phyloP scores from a whole-genome alignment of 495 filamentous ascomycete species.

The Penicillium malachiteum region DNA sequence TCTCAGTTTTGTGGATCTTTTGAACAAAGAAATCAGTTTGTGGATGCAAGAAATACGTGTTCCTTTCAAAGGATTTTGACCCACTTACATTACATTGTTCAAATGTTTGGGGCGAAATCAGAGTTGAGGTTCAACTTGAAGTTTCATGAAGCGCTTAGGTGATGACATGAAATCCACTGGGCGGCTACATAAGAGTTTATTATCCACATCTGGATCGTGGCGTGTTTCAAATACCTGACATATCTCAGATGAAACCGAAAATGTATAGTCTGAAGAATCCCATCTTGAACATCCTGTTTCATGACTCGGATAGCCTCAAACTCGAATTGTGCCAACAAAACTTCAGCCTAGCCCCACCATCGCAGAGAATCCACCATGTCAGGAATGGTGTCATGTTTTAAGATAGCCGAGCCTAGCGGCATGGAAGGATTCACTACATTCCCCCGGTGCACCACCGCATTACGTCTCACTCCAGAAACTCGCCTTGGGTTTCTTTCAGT shows the following conservation, averaged over 20 bases:
- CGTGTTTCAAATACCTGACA: neutral
- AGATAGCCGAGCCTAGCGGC: no score
- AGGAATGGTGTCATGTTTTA: no score
- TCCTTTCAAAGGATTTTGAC: no score
- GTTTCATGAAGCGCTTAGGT: slow-evolving; percentile 3
- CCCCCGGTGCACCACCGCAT: neutral
- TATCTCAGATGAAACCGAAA: neutral
- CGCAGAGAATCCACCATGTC: no score
- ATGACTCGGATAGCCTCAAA: no score
- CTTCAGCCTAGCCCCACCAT: no score
- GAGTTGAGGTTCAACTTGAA: neutral
- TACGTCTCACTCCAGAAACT: slow-evolving; percentile 13
- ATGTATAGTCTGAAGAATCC: neutral
- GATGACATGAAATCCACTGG: neutral
- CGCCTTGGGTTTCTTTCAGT: slow-evolving; percentile 13
- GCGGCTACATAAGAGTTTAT: slow-evolving; percentile 3
- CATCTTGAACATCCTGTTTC: no score
- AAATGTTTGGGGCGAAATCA: neutral
- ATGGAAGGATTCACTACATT: neutral
- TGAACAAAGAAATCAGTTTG: no score
- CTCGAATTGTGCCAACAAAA: no score
- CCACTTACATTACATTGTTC: neutral
- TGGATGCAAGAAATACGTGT: no score
- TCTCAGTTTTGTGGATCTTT: no score
- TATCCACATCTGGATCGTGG: neutral